Base-by-base conservation (phyloP, 108 stramenopile genomes). In the Fragilaria crotonensis region DNA sequence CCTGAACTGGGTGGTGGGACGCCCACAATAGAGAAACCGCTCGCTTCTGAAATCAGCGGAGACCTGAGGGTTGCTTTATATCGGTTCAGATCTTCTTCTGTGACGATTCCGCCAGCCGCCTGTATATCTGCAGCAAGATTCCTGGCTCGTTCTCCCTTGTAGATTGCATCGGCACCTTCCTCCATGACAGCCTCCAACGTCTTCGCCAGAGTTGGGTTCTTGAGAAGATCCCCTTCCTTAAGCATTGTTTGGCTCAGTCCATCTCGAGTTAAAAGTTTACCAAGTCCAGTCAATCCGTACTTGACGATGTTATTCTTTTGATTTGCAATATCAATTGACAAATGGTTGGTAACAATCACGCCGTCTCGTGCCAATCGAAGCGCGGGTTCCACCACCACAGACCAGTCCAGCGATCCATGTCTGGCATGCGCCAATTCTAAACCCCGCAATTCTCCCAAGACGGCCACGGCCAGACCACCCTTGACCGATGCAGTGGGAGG, bases 1-100 rank as follows among this genome's bases (percentile, higher is more conserved):
- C 92, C 92, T 25, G 79, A 81, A 52, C 75, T 77, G 5, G 89
- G 89, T 23, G 92, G 87, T n/a, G 83, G 81, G 1, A 82, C 83
- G 3, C 87, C 85, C 7, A 78, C 79, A 5, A 88, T 51, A 18
- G 69, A 75, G 49, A 63, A 83, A 1, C 85, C 84, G 51, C 32
- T 52, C 11, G 80, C 74, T 22, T 75, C 57, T 5, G 84, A 68
- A 25, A 74, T 36, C 20, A 84, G 14, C 20, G 87, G 83, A 48
- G 71, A 67, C 36, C 82, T 58, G 52, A 84, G 33, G 3, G 60
- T 55, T 23, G 86, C 72, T 21, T 50, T 54, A 59, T 87, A 93
- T 28, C 70, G 54, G 36, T 45, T 53, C 33, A 93, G 51, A 46
- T 93, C 92, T 4, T 74, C 56, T 25, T 20, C 52, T 11, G 92